These are phyloP conservation scores for Rhizopus microsporus DNA, from an alignment of 371 early-diverging fungal genomes.

Conservation along the genomic window DNA sequence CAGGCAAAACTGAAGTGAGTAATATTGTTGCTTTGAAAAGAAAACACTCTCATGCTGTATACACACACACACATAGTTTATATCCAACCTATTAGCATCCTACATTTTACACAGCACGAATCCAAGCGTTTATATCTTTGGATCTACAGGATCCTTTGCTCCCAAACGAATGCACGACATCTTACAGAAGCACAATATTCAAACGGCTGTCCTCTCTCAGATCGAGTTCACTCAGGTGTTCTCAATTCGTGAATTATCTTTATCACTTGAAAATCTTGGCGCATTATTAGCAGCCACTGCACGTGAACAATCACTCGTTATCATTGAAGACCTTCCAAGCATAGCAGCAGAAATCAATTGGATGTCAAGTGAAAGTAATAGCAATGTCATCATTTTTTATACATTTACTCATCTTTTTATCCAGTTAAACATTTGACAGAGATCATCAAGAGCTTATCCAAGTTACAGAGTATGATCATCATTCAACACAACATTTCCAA, in stretches of 20 bases:
- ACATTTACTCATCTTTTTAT: background rate
- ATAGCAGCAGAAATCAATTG: slow-evolving; percentile 83
- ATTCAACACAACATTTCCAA: slow-evolving; percentile 2
- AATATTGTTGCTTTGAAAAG: background rate
- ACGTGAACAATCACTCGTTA: background rate
- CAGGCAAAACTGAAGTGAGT: slow-evolving; percentile 1
- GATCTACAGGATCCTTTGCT: slow-evolving; percentile 10
- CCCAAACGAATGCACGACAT: slow-evolving; percentile 7
- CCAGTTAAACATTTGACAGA: background rate
- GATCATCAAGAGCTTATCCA: background rate
- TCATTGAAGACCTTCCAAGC: slow-evolving; percentile 61
- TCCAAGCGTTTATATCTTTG: slow-evolving; percentile 8
- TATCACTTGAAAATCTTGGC: slow-evolving; percentile 12
- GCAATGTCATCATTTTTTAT: no score
- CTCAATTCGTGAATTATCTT: slow-evolving; percentile 1
- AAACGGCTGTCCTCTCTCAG: background rate
- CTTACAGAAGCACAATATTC: background rate
- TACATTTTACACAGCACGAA: background rate
- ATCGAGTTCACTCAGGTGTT: slow-evolving; percentile 11
- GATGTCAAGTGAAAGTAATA: background rate
- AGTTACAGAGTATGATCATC: background rate
- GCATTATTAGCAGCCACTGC: slow-evolving; percentile 5
- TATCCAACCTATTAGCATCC: slow-evolving; percentile 4
- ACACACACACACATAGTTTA: slow-evolving; percentile 9
- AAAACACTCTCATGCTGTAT: background rate